Conservation (phyloP, 1,139 yeast species). For the Citeromyces hawaiiensis region DNA sequence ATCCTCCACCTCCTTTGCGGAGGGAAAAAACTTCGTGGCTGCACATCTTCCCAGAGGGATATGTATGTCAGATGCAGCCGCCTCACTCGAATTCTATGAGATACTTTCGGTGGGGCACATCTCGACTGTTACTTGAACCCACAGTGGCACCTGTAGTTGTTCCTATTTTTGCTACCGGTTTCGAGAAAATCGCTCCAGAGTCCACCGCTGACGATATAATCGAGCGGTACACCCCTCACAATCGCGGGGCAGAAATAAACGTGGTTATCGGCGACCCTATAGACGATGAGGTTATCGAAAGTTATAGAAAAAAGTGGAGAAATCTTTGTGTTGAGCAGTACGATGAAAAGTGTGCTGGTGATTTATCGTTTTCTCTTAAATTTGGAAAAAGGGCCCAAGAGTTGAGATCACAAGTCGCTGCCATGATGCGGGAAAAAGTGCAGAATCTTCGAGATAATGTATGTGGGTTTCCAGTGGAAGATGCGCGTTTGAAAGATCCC, state of each 20-base stretch:
- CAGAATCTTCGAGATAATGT: constrained; percentile 37
- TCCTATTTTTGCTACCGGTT: constrained; percentile 82
- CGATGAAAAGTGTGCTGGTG: constrained; percentile 36
- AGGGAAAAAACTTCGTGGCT: constrained; percentile 73
- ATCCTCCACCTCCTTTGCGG: constrained; percentile 39
- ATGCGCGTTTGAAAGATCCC: constrained; percentile 50
- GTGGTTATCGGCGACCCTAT: constrained; percentile 66
- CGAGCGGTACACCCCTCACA: constrained; percentile 48
- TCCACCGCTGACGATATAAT: constrained; percentile 38
- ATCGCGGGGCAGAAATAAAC: constrained; percentile 53
- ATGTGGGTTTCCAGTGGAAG: constrained; percentile 42
- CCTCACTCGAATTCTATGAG: constrained; percentile 81
- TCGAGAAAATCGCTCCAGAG: constrained; percentile 83
- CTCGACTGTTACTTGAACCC: constrained; percentile 71
- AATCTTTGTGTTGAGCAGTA: constrained; percentile 39
- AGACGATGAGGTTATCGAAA: constrained; percentile 43
- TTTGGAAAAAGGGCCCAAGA: constrained; percentile 48
- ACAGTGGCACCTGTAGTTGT: constrained; percentile 75
- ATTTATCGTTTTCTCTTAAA: constrained; percentile 47
- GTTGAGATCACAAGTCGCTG: constrained; percentile 61
- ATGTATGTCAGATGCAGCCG: constrained; percentile 71
- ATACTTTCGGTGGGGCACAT: constrained; percentile 92
- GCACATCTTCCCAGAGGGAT: constrained; percentile 92
- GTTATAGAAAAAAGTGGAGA: constrained; percentile 58
- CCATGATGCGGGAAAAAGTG: constrained; percentile 51